These are phyloP conservation scores for Beauveria bassiana DNA, from an alignment of 2,329 filamentous ascomycete species.

Conservation along the genomic window DNA sequence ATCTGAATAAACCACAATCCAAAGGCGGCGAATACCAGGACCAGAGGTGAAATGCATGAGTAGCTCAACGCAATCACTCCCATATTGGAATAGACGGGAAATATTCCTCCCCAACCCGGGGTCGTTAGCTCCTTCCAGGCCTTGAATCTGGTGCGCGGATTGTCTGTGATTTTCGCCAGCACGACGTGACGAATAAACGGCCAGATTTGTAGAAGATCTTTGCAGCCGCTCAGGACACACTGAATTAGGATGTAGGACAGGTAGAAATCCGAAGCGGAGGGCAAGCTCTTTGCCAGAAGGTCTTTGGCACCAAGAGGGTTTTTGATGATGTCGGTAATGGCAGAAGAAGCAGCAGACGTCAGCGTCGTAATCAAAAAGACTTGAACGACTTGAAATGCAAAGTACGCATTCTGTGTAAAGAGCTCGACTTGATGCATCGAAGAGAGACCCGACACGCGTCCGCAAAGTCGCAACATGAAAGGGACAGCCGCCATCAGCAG, in stretches of 20 bases:
- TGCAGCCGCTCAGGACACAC: constrained; percentile 70
- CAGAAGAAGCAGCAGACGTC: constrained; percentile 66
- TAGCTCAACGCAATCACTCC: constrained; percentile 78
- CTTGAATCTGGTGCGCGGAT: constrained; percentile 70
- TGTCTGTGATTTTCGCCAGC: constrained; percentile 66
- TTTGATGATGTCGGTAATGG: constrained; percentile 53
- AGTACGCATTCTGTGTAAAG: constrained; percentile 87
- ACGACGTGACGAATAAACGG: constrained; percentile 53
- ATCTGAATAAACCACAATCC: constrained; percentile 78
- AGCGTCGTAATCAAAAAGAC: constrained; percentile 85
- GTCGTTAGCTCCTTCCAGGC: constrained; percentile 68
- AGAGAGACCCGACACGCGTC: constrained; percentile 9
- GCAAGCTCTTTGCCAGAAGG: constrained; percentile 65
- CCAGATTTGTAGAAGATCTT: constrained; percentile 61
- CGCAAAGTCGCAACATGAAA: constrained; percentile 58
- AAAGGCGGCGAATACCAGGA: constrained; percentile 72
- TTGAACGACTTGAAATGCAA: constrained; percentile 84
- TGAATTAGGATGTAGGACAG: constrained; percentile 90
- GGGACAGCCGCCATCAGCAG: constrained; percentile 83
- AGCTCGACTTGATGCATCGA: constrained; percentile 60
- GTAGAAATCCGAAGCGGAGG: constrained; percentile 86
- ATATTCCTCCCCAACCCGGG: constrained; percentile 75
- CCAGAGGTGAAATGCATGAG: constrained; percentile 76
- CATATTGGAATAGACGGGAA: constrained; percentile 76
- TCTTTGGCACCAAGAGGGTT: constrained; percentile 54